Base-by-base conservation (phyloP, 2,329 filamentous ascomycete species). In the Ophiostoma populinum region DNA sequence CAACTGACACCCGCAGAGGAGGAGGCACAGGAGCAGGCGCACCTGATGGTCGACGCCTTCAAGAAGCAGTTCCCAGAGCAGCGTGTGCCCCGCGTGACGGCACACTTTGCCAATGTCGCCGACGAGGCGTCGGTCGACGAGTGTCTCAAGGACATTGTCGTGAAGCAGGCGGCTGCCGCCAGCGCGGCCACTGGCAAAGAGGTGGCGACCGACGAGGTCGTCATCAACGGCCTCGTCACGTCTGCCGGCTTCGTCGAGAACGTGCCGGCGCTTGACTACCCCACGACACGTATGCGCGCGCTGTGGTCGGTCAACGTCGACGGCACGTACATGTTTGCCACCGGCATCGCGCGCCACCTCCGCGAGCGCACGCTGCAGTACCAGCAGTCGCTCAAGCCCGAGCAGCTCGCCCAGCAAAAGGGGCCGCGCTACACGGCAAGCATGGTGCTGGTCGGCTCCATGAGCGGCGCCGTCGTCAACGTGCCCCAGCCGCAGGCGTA, bases 211-310 rank as follows among this genome's bases (percentile, higher is more conserved):
- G 34, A 34, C 26, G 25, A 31, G 21, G 32, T 37, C 56, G 78
- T 80, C 55, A 83, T 94, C 47, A 85, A 93, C 58, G 77, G 82
- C 56, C 69, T 95, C 18, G 86, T 95, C 48, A 94, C 87, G 18
- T 92, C 83, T n/a, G 87, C 87, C 33, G 87, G 87, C 30, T 93
- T 95, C 61, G 90, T 82, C 11, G 87, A 94, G 62, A 94, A 94
- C 62, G 92, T 85, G 51, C 79, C 92, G 49, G 87, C 87, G 31
- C 79, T 86, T 49, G 75, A 76, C 46, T 95, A 95, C 59, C 86
- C 86, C 1, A 73, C 86, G 46, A 83, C 93, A 47, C 79, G 86
- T 45, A 77, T 94, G 57, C 75, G 86, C 56, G 92, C 92, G 63
- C 73, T 95, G 12, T 94, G 83, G 83, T 75, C 74, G 33, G 87